Percentiles rank a stretch among this genome's conserved stretches.
phyloP scores from a whole-genome alignment of 306 rosid genomes.

The Morella rubra region DNA sequence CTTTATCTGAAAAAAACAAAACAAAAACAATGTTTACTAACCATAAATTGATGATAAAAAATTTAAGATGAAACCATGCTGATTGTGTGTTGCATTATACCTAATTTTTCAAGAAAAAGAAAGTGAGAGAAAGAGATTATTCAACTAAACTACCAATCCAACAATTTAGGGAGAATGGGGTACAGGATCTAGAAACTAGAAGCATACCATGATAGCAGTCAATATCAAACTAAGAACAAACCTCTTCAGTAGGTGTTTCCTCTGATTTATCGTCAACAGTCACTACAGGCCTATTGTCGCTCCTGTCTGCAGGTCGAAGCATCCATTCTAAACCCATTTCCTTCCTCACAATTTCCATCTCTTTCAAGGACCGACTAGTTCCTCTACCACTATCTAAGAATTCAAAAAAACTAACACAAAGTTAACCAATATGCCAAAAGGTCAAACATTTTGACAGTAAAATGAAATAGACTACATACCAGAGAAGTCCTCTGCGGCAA shows the following conservation, averaged over 20 bases:
- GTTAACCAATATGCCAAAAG: too few relatives aligned
- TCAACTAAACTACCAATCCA: neutral
- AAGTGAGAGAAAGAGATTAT: neutral
- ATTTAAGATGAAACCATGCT: too few relatives aligned
- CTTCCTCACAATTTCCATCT: constrained; percentile 37
- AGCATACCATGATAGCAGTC: neutral
- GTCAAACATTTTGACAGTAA: too few relatives aligned
- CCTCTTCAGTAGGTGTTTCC: constrained; percentile 60
- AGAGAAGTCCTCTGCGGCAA: constrained; percentile 19
- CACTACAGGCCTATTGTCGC: constrained; percentile 33
- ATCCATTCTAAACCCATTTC: constrained; percentile 94
- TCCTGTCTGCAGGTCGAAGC: constrained; percentile 69
- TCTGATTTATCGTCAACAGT: constrained; percentile 37
- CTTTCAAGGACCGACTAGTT: too few relatives aligned
- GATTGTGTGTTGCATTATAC: too few relatives aligned
- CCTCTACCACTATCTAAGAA: too few relatives aligned
- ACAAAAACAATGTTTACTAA: too few relatives aligned
- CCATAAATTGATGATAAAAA: too few relatives aligned
- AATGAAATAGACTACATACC: constrained; percentile 13
- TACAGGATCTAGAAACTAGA: neutral
- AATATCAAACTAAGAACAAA: constrained; percentile 24
- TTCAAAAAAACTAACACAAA: too few relatives aligned
- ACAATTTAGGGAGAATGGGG: neutral
- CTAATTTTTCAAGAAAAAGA: too few relatives aligned
- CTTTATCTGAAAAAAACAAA: constrained; percentile 29